Evolutionary conservation across 352 stramenopile genomes (phyloP).

Genomic region (Phytopythium boreale): DNA sequence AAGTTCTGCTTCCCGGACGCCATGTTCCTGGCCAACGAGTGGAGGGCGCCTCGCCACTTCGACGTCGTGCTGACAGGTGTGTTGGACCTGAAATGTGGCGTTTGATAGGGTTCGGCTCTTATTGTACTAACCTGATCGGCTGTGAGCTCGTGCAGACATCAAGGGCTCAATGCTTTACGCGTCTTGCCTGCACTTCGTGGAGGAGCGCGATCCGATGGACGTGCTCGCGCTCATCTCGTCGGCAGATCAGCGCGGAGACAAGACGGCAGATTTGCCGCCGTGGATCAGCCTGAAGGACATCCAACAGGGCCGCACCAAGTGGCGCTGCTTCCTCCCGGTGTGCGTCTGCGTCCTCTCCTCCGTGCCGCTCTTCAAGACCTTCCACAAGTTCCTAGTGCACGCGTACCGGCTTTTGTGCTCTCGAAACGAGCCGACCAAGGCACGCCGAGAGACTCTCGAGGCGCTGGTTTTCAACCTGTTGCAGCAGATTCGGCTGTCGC

Average conservation of each 20-base stretch:
- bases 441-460: slow-evolving; percentile 19
- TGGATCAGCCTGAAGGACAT: slow-evolving; percentile 75
- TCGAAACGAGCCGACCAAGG: neutral
- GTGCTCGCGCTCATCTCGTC: slow-evolving; percentile 55
- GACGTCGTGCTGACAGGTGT: slow-evolving; percentile 72
- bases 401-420: slow-evolving; percentile 49
- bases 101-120: too few relatives aligned
- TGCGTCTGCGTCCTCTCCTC: slow-evolving; percentile 64
- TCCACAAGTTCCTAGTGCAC: slow-evolving; percentile 38
- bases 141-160: slow-evolving; percentile 30
- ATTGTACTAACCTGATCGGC: neutral
- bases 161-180: slow-evolving; percentile 52
- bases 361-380: slow-evolving; percentile 52
- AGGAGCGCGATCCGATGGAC: slow-evolving; percentile 60
- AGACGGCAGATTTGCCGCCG: slow-evolving; percentile 41
- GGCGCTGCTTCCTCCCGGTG: slow-evolving; percentile 58
- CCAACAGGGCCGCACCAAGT: slow-evolving; percentile 51
- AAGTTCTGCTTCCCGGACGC: slow-evolving; percentile 75
- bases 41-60: slow-evolving; percentile 39
- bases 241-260: slow-evolving; percentile 26
- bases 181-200: slow-evolving; percentile 61
- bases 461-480: slow-evolving; percentile 54
- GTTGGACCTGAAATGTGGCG: neutral
- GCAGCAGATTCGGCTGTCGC: slow-evolving; percentile 40
- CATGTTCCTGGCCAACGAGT: slow-evolving; percentile 40